These are phyloP conservation scores for Candida sanyaensis DNA, from an alignment of 1,139 yeast species.

Conservation along the genomic window DNA sequence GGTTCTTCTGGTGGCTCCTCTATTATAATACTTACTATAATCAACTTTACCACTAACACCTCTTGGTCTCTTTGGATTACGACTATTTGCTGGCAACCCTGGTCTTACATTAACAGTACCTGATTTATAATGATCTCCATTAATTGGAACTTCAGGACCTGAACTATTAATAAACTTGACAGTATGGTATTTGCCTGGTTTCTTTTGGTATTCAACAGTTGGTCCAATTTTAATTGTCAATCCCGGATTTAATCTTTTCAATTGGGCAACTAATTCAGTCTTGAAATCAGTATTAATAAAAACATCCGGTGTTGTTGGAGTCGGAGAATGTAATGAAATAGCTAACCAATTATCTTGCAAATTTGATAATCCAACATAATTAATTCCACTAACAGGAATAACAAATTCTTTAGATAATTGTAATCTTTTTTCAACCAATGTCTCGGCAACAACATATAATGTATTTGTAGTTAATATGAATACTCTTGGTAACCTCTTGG, in stretches of 20 bases:
- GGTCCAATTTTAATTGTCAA: constrained; percentile 69
- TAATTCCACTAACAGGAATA: constrained; percentile 62
- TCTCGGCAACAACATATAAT: constrained; percentile 73
- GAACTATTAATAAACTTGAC: constrained; percentile 68
- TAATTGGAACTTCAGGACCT: constrained; percentile 53
- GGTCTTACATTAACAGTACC: constrained; percentile 80
- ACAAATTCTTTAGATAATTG: constrained; percentile 65
- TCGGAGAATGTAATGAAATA: constrained; percentile 54
- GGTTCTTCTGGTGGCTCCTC: constrained; percentile 25
- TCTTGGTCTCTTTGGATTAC: constrained; percentile 72
- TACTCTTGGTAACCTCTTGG: constrained; percentile 73
- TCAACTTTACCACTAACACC: constrained; percentile 42
- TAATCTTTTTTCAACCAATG: constrained; percentile 70
- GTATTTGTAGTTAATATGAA: constrained; percentile 65
- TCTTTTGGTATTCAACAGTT: constrained; percentile 81
- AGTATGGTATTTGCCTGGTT: constrained; percentile 78
- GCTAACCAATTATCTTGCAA: constrained; percentile 95
- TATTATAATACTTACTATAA: constrained; percentile 44
- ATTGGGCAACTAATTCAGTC: constrained; percentile 82
- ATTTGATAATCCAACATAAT: constrained; percentile 67
- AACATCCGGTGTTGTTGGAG: constrained; percentile 69
- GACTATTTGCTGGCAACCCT: constrained; percentile 76
- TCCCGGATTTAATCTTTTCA: constrained; percentile 63
- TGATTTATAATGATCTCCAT: constrained; percentile 81
- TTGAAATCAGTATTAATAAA: constrained; percentile 81